Base-by-base conservation (phyloP, 169 alveolate genomes). In the Plasmodium blacklocki region DNA sequence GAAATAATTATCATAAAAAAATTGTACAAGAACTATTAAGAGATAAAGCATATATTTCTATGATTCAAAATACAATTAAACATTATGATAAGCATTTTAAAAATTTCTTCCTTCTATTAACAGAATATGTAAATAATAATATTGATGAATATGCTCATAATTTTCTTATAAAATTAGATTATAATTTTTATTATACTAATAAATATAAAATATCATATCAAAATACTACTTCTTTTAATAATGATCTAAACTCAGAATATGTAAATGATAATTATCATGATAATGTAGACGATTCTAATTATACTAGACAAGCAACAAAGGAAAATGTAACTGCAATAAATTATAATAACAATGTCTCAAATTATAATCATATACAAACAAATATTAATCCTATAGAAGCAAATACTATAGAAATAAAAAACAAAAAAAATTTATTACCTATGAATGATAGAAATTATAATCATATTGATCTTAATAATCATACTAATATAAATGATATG, bases 91-190 rank as follows among this genome's bases (percentile, higher is more conserved):
- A 63, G 49, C 91, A 83, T 54, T 83, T 83, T 50, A 83, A 49
- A 68, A 67, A 54, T 63, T 83, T 83, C n/a, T 83, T 83, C 23
- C 59, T 83, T 15, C 71, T 67, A 18, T 56, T 83, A 60, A 83
- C 80, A 6, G 83, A 83, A 19, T 83, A 83, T 56, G 91, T 83
- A 43, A 83, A 72, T 72, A 83, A 83, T 72, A 83, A 83, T 54
- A 83, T 83, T 47, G 91, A 83, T 83, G 91, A 83, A 49, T 83
- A 83, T 83, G 91, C 91, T 39, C 91, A 83, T 60, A 83, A 83
- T 58, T 83, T 83, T 83, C 59, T 83, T 68, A 68, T 83, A 19
- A 83, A 83, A 23, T 52, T 83, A 29, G 91, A 83, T 12, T 83
- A 83, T 52, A 83, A 83, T 83, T 83, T 83, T 56, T 83, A 83